A percentile compares a stretch with the other conserved stretches of the same genome.
These are phyloP conservation scores for Paramecium tetraurelia DNA, from an alignment of 73 alveolate species.

Conservation along the genomic window DNA sequence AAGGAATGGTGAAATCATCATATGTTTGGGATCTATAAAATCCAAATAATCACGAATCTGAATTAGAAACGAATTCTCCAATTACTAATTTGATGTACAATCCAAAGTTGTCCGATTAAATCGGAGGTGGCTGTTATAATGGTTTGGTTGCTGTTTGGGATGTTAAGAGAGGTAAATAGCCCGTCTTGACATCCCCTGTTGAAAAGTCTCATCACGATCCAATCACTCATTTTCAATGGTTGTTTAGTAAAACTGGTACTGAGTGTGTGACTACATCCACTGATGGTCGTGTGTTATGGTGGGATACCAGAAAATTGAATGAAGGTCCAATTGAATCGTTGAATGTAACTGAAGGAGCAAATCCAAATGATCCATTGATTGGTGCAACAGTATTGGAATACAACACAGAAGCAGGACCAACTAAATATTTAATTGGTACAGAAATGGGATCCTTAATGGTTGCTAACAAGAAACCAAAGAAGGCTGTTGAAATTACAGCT, in stretches of 20 bases:
- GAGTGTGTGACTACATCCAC: constrained; percentile 93
- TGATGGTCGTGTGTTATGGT: constrained; percentile 94
- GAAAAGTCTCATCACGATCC: constrained; percentile 96
- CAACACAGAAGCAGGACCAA: constrained; percentile 87
- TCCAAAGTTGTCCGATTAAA: constrained; percentile 84
- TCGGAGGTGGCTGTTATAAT: constrained; percentile 95
- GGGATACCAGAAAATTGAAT: constrained; percentile 92
- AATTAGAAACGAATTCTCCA: constrained; percentile 83
- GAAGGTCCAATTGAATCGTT: constrained; percentile 82
- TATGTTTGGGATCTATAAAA: constrained; percentile 87
- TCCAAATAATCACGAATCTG: constrained; percentile 90
- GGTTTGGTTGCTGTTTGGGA: constrained; percentile 94
- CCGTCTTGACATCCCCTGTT: constrained; percentile 82
- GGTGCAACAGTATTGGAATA: constrained; percentile 63
- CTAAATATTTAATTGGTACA: constrained; percentile 94
- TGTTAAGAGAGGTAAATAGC: constrained; percentile 79
- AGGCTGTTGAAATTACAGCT: constrained; percentile 90
- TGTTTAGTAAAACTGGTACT: constrained; percentile 85
- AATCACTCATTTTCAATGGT: constrained; percentile 92
- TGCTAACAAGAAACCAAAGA: constrained; percentile 93
- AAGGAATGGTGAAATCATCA: constrained; percentile 73
- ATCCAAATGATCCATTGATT: constrained; percentile 17
- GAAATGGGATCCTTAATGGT: constrained; percentile 93
- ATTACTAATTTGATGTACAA: constrained; percentile 88
- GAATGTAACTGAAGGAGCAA: constrained; percentile 26